Percentiles rank a stretch among this genome's conserved stretches.
Evolutionary conservation across 495 filamentous ascomycete species (phyloP).

Genomic region (Aspergillus diversus): DNA sequence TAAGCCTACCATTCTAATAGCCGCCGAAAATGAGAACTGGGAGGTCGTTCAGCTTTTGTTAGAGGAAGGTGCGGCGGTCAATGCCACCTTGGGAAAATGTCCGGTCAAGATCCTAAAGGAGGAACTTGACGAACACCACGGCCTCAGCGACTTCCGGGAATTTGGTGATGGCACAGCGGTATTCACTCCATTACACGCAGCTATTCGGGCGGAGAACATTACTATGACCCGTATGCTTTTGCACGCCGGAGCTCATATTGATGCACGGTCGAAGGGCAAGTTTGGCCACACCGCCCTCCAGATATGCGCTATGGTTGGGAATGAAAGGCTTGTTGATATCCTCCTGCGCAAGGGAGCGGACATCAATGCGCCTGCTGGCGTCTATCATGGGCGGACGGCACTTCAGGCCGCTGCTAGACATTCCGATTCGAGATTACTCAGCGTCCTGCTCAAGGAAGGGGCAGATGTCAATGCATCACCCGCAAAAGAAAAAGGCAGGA

Average conservation of each 20-base stretch:
- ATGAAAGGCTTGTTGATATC: background rate
- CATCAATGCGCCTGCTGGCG: background rate
- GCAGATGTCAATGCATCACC: background rate
- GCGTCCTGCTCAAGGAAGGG: background rate
- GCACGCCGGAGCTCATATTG: background rate
- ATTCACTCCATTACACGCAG: background rate
- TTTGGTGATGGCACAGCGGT: background rate
- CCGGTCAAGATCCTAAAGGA: background rate
- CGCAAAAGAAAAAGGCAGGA: background rate
- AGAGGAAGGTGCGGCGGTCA: background rate
- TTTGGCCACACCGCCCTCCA: background rate
- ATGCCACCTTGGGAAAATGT: background rate
- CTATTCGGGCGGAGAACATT: background rate
- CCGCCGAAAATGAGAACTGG: background rate
- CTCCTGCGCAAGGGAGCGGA: background rate
- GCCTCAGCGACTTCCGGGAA: too few relatives aligned
- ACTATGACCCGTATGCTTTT: background rate
- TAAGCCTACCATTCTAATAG: background rate
- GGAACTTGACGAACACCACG: background rate
- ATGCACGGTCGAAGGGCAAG: background rate
- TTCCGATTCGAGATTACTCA: background rate
- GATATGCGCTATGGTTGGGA: background rate
- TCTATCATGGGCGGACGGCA: background rate
- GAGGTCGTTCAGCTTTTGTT: background rate
- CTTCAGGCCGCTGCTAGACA: background rate